These are phyloP conservation scores for Scedosporium minutisporum DNA, from an alignment of 2,329 filamentous ascomycete genomes.

Conservation along the genomic window DNA sequence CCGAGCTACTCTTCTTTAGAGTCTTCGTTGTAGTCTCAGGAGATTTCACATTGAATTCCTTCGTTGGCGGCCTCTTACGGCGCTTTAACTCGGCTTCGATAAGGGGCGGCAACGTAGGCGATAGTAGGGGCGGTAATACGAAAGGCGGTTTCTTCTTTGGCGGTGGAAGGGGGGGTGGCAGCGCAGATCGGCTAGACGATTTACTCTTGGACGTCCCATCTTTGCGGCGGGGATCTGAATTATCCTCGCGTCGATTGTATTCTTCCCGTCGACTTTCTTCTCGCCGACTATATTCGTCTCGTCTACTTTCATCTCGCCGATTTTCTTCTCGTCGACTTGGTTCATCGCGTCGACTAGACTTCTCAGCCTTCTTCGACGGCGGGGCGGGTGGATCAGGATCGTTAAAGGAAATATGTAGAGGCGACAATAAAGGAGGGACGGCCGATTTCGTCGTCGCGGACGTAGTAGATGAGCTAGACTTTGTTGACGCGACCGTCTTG, in stretches of 20 bases:
- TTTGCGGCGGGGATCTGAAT: slow-evolving; percentile 13
- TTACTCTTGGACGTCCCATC: slow-evolving; percentile 20
- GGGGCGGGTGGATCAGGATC: slow-evolving; percentile 22
- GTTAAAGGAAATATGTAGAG: slow-evolving; percentile 36
- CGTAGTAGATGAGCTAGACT: slow-evolving; percentile 5
- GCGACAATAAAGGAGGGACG: slow-evolving; percentile 44
- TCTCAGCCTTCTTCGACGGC: slow-evolving; percentile 17
- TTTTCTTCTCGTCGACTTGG: slow-evolving; percentile 20
- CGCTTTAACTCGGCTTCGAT: slow-evolving; percentile 37
- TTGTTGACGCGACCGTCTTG: slow-evolving; percentile 27
- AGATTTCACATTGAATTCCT: not conserved
- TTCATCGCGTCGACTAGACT: slow-evolving; percentile 6
- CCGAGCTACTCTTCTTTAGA: not conserved
- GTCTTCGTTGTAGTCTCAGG: slow-evolving; percentile 15
- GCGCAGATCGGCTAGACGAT: slow-evolving; percentile 15
- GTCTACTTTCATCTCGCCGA: slow-evolving; percentile 13
- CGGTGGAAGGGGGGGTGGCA: slow-evolving; percentile 19
- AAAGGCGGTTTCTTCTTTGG: slow-evolving; percentile 29
- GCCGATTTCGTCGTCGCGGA: slow-evolving; percentile 27
- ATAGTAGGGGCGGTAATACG: slow-evolving; percentile 40
- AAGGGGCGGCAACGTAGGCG: slow-evolving; percentile 43
- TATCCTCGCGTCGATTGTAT: slow-evolving; percentile 1
- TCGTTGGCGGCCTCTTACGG: slow-evolving; percentile 14
- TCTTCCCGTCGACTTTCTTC: slow-evolving; percentile 21
- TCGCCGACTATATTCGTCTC: slow-evolving; percentile 17